phyloP scores from a whole-genome alignment of 108 stramenopile species.

The Fragilariopsis cylindrus region DNA sequence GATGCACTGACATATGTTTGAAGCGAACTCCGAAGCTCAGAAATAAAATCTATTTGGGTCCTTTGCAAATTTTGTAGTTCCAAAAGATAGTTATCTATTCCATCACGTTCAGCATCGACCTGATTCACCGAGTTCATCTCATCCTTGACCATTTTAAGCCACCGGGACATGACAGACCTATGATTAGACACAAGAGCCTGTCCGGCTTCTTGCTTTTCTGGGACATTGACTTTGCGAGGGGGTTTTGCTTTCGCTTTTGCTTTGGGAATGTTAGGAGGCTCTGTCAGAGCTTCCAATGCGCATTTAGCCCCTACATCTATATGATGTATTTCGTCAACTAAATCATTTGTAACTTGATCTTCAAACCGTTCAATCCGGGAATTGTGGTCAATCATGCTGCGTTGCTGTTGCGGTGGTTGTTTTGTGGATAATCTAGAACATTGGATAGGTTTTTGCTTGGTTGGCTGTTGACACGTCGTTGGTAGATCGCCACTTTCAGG shows the following conservation, averaged over 20 bases:
- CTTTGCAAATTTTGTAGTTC: slow-evolving; percentile 59
- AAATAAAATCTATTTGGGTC: slow-evolving; percentile 54
- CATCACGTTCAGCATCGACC: slow-evolving; percentile 61
- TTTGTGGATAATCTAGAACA: background rate
- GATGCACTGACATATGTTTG: slow-evolving; percentile 27
- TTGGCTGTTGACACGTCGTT: slow-evolving; percentile 24
- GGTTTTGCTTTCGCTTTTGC: background rate
- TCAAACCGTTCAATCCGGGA: background rate
- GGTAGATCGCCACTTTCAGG: slow-evolving; percentile 65
- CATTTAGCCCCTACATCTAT: background rate
- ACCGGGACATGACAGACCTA: slow-evolving; percentile 52
- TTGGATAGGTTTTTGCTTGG: slow-evolving; percentile 7
- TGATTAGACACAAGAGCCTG: slow-evolving; percentile 56
- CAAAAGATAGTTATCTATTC: slow-evolving; percentile 66
- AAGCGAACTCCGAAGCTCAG: slow-evolving; percentile 50
- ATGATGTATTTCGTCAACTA: background rate
- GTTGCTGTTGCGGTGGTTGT: background rate
- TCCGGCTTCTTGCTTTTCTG: slow-evolving; percentile 34
- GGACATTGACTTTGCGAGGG: background rate
- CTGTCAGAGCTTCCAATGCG: too few species aligned
- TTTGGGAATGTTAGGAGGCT: background rate
- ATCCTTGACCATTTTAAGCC: slow-evolving; percentile 70
- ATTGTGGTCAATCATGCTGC: background rate
- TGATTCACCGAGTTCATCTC: slow-evolving; percentile 74
- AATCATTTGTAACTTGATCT: background rate